These are phyloP conservation scores for Verticillium albo-atrum DNA, from an alignment of 2,329 filamentous ascomycete genomes.

Conservation along the genomic window DNA sequence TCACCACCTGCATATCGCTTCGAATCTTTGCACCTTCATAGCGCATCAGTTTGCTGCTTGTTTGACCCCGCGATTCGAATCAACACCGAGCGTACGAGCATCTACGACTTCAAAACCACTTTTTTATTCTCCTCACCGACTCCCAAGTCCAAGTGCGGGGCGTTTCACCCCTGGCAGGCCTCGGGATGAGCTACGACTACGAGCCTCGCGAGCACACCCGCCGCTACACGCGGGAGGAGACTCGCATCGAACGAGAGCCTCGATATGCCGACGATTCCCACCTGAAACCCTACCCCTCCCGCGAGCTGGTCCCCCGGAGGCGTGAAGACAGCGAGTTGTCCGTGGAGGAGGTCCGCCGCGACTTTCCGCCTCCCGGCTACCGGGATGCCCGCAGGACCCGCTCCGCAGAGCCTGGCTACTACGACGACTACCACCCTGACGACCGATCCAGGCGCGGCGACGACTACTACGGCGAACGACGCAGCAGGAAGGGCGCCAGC, in stretches of 20 bases:
- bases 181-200: slow-evolving; percentile 46
- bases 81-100: neutral
- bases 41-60: neutral
- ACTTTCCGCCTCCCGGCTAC: slow-evolving; percentile 71
- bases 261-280: slow-evolving; percentile 49
- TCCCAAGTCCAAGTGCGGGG: neutral
- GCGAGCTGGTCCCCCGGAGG: slow-evolving; percentile 51
- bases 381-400: slow-evolving; percentile 55
- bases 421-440: slow-evolving; percentile 44
- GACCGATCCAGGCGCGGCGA: slow-evolving; percentile 41
- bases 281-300: slow-evolving; percentile 37
- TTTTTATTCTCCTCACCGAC: no score
- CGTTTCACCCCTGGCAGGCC: neutral
- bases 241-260: slow-evolving; percentile 46
- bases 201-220: slow-evolving; percentile 39
- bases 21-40: neutral
- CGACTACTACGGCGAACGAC: slow-evolving; percentile 41
- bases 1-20: neutral
- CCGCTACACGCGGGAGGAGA: slow-evolving; percentile 51
- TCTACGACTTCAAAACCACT: neutral
- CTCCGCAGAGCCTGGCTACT: slow-evolving; percentile 57
- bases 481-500: slow-evolving; percentile 48
- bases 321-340: slow-evolving; percentile 72
- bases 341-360: slow-evolving; percentile 77
- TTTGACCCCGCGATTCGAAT: neutral